Conservation (phyloP, 2,329 filamentous ascomycete genomes). For the Beauveria australis region DNA sequence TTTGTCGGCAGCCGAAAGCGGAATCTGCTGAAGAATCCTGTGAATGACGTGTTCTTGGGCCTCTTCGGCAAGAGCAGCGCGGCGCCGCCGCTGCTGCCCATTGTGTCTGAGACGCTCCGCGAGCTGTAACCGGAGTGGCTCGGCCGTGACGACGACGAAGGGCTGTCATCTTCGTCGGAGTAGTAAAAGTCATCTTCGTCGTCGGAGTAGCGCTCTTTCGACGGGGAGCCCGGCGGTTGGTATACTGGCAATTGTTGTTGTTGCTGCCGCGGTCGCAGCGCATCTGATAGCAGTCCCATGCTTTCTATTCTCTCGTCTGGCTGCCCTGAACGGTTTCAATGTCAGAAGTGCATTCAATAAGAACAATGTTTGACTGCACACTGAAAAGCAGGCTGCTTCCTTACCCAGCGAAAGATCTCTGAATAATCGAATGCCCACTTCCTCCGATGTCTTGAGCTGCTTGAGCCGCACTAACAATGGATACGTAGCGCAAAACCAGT, state of each 20-base stretch:
- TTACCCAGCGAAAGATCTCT: neutral
- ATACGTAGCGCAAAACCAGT: neutral
- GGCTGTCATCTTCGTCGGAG: slow-evolving; percentile 36
- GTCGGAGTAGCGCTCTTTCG: slow-evolving; percentile 45
- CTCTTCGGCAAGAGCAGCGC: slow-evolving; percentile 36
- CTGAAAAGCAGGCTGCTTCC: neutral
- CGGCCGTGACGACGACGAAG: slow-evolving; percentile 28
- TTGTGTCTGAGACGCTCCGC: slow-evolving; percentile 40
- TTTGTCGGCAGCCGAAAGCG: slow-evolving; percentile 61
- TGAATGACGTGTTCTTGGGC: slow-evolving; percentile 14
- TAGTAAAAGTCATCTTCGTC: slow-evolving; percentile 40
- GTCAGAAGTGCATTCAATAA: neutral
- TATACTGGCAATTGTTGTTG: slow-evolving; percentile 41
- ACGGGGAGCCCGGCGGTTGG: slow-evolving; percentile 32
- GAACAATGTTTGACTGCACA: neutral
- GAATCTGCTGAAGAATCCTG: slow-evolving; percentile 21
- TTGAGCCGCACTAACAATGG: slow-evolving; percentile 4
- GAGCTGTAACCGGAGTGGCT: slow-evolving; percentile 45
- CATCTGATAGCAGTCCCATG: slow-evolving; percentile 45
- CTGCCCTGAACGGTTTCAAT: neutral
- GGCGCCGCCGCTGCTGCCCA: slow-evolving; percentile 21
- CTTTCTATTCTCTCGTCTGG: slow-evolving; percentile 9
- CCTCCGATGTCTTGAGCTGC: neutral
- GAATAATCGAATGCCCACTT: neutral
- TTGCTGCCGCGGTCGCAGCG: slow-evolving; percentile 34